Percentiles rank a stretch among this genome's conserved stretches.
Evolutionary conservation across 768 basidiomycete species (phyloP).

Genomic region (Leccinum subgranulosum): DNA sequence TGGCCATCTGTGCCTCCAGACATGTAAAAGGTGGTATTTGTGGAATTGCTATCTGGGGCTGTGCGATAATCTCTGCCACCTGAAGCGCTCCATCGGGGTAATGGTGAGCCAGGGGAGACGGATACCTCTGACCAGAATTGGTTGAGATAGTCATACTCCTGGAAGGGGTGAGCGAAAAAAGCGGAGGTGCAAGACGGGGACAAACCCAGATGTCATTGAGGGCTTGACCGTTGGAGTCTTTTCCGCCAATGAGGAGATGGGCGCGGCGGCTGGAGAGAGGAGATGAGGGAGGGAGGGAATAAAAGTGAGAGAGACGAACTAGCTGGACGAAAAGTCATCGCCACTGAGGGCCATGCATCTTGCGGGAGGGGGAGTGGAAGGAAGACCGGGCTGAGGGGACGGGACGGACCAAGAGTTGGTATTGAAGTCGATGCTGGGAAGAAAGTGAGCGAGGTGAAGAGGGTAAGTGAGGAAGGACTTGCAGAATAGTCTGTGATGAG

Average conservation of each 20-base stretch:
- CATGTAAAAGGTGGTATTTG: slow-evolving; percentile 73
- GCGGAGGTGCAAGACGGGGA: neutral
- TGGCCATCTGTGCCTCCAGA: slow-evolving; percentile 63
- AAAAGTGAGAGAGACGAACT: slow-evolving; percentile 46
- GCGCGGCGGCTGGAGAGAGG: slow-evolving; percentile 56
- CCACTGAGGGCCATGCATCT: slow-evolving; percentile 65
- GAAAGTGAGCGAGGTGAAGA: slow-evolving; percentile 4
- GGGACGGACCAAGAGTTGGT: slow-evolving; percentile 61
- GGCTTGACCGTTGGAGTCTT: slow-evolving; percentile 48
- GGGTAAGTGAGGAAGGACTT: slow-evolving; percentile 21
- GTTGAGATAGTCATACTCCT: slow-evolving; percentile 77
- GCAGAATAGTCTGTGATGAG: slow-evolving; percentile 69
- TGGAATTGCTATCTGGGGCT: slow-evolving; percentile 18
- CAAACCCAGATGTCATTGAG: slow-evolving; percentile 75
- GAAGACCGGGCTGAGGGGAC: slow-evolving; percentile 46
- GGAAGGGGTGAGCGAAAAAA: slow-evolving; percentile 10
- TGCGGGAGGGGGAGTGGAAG: slow-evolving; percentile 49
- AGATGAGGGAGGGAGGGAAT: slow-evolving; percentile 17
- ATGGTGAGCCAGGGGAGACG: slow-evolving; percentile 51
- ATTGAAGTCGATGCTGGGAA: slow-evolving; percentile 56
- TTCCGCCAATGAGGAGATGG: slow-evolving; percentile 73
- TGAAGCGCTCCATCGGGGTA: slow-evolving; percentile 65
- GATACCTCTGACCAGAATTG: slow-evolving; percentile 71
- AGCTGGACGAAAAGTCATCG: slow-evolving; percentile 75
- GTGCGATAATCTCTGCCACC: slow-evolving; percentile 71